Conservation (phyloP, 345 rosid species). For the Anastatica hierochuntica region DNA sequence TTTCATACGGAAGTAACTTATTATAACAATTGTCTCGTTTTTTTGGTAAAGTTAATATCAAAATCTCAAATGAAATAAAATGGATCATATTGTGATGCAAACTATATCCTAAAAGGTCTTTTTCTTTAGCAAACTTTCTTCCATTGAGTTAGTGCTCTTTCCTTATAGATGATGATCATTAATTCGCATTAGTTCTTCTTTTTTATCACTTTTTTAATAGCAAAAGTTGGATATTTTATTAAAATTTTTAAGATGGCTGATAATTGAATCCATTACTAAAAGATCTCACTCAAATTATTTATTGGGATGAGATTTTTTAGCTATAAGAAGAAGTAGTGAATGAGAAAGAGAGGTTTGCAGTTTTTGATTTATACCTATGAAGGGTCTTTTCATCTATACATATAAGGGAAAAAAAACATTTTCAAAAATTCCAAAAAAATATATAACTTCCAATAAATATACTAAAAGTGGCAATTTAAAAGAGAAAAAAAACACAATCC, state of each 20-base stretch:
- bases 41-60: constrained; percentile 17
- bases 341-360: constrained; percentile 2
- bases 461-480: not conserved
- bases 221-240: constrained; percentile 17
- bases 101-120: constrained; percentile 23
- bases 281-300: too few species aligned
- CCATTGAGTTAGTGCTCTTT: constrained; percentile 34
- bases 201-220: constrained; percentile 5
- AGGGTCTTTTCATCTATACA: constrained; percentile 14
- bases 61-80: too few species aligned
- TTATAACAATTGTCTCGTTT: constrained; percentile 3
- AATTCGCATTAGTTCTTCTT: constrained; percentile 22
- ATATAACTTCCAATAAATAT: too few species aligned
- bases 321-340: constrained; percentile 6
- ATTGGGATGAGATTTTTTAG: too few species aligned
- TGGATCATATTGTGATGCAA: constrained; percentile 21
- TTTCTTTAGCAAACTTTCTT: constrained; percentile 28
- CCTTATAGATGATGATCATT: constrained; percentile 27
- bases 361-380: too few species aligned
- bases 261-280: constrained; percentile 17
- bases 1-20: constrained; percentile 24
- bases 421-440: not conserved
- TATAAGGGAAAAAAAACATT: constrained; percentile 13
- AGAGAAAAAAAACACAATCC: constrained; percentile 28
- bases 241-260: constrained; percentile 6